Percentiles rank a stretch among this genome's conserved stretches.
Evolutionary conservation across 768 basidiomycete species (phyloP).

Genomic region (Exidia glandulosa): DNA sequence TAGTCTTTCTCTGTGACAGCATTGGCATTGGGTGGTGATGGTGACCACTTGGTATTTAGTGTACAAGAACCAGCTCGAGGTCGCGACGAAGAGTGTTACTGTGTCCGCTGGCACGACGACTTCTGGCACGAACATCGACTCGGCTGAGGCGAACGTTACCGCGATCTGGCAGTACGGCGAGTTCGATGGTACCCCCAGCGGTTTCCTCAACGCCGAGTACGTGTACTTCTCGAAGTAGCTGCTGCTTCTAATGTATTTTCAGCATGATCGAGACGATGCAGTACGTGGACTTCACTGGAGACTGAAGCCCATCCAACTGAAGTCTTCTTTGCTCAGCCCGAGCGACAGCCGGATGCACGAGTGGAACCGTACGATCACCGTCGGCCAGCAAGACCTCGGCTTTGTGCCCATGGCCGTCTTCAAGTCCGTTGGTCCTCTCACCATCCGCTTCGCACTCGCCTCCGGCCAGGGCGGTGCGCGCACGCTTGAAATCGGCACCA

Average conservation of each 20-base stretch:
- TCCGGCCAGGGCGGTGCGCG: conserved; percentile 34
- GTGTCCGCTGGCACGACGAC: conserved; percentile 31
- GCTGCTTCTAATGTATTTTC: neutral
- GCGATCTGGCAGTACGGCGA: conserved; percentile 36
- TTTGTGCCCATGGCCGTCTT: conserved; percentile 42
- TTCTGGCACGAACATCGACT: conserved; percentile 20
- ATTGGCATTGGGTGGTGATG: neutral
- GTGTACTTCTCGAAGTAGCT: neutral
- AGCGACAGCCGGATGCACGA: conserved; percentile 35
- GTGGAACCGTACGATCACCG: conserved; percentile 36
- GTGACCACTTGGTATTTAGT: conserved; percentile 11
- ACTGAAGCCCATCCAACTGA: neutral
- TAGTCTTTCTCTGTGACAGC: neutral
- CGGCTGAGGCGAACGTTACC: conserved; percentile 21
- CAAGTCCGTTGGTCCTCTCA: conserved; percentile 35
- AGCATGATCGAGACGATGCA: conserved; percentile 37
- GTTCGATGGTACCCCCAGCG: conserved; percentile 32
- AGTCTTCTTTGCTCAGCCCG: conserved; percentile 10
- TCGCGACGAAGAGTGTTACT: conserved; percentile 30
- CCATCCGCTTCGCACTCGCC: conserved; percentile 17
- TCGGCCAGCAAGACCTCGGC: conserved; percentile 27
- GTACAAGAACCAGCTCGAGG: conserved; percentile 35
- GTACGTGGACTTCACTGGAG: conserved; percentile 15
- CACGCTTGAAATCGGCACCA: conserved; percentile 35
- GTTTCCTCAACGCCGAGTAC: conserved; percentile 35